Base-by-base conservation (phyloP, 768 basidiomycete genomes). In the Cantharellus cinnabarinus region DNA sequence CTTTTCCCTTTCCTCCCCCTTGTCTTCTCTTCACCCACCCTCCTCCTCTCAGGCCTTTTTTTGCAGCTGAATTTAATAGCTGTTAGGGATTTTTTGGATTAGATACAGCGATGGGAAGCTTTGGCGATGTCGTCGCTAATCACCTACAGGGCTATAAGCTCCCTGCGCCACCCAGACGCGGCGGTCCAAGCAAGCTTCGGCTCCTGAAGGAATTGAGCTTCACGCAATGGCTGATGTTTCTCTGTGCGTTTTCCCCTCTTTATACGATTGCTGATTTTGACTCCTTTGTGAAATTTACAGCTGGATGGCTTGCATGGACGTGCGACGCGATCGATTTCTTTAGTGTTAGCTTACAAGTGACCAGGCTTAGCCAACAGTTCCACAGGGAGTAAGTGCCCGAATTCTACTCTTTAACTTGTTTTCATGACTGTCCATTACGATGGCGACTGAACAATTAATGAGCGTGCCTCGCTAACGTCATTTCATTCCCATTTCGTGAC, bases 291-390 rank as follows among this genome's bases (percentile, higher is more conserved):
- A 20, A 7, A n/a, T n/a, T n/a, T n/a, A n/a, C n/a, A 48, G 44
- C 75, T 50, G 80, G 81, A 44, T 89, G 83, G 82, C 72, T 90
- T 5, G 85, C 86, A 0, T 91, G 89, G 89, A 84, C 82, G 2
- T 82, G 79, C 69, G 88, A 89, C 66, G 85, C 87, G 0, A 79
- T 87, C 67, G 89, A 90, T 67, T 90, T 86, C 70, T 91, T 90
- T 72, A 76, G 78, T 5, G 89, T 74, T 60, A 69, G 68, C 34
- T 65, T 72, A 4, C 68, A 70, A 0, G 66, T 71, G 55, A 61
- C 65, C 2, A 59, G 60, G 2, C 67, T 73, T 4, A 61, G 64
- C 4, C 60, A 60, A 35, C 65, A 66, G 37, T 62, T 62, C 39
- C 38, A 53, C 41, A 41, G 39, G 34, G 7, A 10, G 52, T 54